Evolutionary conservation across 768 basidiomycete species (phyloP), one percentile per base, ranked within the genome.

Genomic region (Hericium coralloides): DNA sequence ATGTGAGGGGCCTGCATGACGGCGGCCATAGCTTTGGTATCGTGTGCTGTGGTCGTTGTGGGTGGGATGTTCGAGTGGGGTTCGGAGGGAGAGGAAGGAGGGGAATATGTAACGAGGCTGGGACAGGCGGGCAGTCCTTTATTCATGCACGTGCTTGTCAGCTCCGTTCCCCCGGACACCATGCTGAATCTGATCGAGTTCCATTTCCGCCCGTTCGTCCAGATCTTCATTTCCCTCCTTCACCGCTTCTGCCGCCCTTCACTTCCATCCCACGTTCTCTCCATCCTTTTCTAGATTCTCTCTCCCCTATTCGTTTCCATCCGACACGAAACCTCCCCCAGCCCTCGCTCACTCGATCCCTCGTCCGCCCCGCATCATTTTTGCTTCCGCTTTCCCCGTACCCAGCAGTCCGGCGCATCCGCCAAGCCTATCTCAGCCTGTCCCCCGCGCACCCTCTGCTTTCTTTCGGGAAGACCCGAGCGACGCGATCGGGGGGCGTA

Each of bases 101-200:
- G 12, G 17, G 43, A 20, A 45, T 20, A 20, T n/a, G 43, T n/a
- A 45, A 45, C 20, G 9, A 18, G 43, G 12, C n/a, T 18, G 43
- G n/a, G 43, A 41, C 43, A 17, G 20, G 43, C 20, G n/a, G 15
- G n/a, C 20, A 18, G 43, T 45, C 43, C 43, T 45, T 45, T 45
- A 45, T 45, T 45, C 43, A 45, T 45, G 43, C 43, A 45, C 43
- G 43, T 45, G 43, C n/a, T 45, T 20, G 2, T 45, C 43, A 9
- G 9, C 20, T 3, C n/a, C n/a, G 17, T 17, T n/a, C 43, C 43
- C 43, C 43, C 43, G 43, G 15, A 0, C 43, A 45, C 43, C 43
- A 8, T 20, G 43, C 43, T 20, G 52, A 92, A 79, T 54, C 89
- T 81, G 56, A 95, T 83, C 47, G 89, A 88, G 64, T 92, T 90